Evolutionary conservation across 805 yeast species (phyloP).

Genomic region (Ogataea angusta): DNA sequence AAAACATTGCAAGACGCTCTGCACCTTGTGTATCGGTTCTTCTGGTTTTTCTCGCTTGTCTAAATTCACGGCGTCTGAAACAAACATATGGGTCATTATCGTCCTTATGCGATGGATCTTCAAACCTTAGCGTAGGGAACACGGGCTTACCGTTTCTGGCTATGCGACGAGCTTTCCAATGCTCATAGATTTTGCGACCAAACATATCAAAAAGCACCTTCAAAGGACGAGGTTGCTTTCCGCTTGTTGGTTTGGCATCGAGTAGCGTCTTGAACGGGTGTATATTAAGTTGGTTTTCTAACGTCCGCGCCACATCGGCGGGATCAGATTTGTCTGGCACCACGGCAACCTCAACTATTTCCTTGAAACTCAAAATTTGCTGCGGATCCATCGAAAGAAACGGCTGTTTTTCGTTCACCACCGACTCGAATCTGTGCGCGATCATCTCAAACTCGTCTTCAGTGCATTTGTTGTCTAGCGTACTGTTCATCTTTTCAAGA

Average conservation of each 20-base stretch:
- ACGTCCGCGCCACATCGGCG: constrained; percentile 51
- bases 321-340: constrained; percentile 47
- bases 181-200: constrained; percentile 69
- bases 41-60: constrained; percentile 95
- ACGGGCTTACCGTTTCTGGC: constrained; percentile 66
- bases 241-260: constrained; percentile 43
- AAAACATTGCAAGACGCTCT: constrained; percentile 72
- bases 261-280: constrained; percentile 59
- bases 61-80: constrained; percentile 90
- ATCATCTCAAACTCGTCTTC: constrained; percentile 87
- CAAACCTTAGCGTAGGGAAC: constrained; percentile 75
- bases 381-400: constrained; percentile 81
- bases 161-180: constrained; percentile 77
- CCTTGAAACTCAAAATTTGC: constrained; percentile 67
- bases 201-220: constrained; percentile 48
- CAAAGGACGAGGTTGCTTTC: constrained; percentile 42
- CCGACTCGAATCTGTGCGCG: constrained; percentile 68
- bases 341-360: constrained; percentile 52
- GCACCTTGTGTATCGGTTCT: constrained; percentile 89
- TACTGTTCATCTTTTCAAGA: constrained; percentile 40
- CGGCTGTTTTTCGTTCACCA: constrained; percentile 81
- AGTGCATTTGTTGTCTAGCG: constrained; percentile 44
- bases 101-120: constrained; percentile 76
- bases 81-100: constrained; percentile 94
- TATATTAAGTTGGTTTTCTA: constrained; percentile 54